phyloP scores from a whole-genome alignment of 129 eudicot species.

The Tanacetum coccineum region DNA sequence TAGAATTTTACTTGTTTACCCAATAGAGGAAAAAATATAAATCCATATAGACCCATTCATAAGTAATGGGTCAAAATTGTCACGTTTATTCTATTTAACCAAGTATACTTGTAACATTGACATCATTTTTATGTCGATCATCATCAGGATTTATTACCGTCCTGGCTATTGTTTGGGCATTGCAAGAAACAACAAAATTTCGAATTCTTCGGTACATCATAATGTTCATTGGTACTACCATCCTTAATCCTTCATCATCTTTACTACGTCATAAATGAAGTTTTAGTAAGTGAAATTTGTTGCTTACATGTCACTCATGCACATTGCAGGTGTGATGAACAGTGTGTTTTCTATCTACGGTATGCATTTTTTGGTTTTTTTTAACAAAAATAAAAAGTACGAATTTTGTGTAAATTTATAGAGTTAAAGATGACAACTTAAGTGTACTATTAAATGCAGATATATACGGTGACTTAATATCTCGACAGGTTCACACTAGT shows the following conservation, averaged over 20 bases:
- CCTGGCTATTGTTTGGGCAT: slow-evolving; percentile 54
- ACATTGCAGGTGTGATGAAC: slow-evolving; percentile 90
- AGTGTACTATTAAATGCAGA: slow-evolving; percentile 46
- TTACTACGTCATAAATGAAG: slow-evolving; percentile 14
- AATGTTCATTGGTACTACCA: slow-evolving; percentile 44
- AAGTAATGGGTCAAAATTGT: neutral
- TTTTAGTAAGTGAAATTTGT: slow-evolving; percentile 5
- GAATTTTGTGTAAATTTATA: neutral
- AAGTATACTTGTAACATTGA: slow-evolving; percentile 15
- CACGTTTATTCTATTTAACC: neutral
- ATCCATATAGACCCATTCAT: slow-evolving; percentile 1
- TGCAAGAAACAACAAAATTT: slow-evolving; percentile 59
- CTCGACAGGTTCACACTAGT: slow-evolving; percentile 89
- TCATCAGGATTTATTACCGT: slow-evolving; percentile 48
- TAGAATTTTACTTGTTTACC: neutral
- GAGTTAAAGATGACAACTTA: neutral
- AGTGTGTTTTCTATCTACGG: slow-evolving; percentile 93
- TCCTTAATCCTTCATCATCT: slow-evolving; percentile 9
- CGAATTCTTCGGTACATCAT: slow-evolving; percentile 59
- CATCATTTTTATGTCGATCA: slow-evolving; percentile 14
- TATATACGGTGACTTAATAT: slow-evolving; percentile 89
- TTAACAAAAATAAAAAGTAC: neutral
- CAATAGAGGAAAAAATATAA: neutral
- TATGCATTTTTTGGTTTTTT: slow-evolving; percentile 22
- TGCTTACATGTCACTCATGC: slow-evolving; percentile 15